Percentiles rank a stretch among this genome's conserved stretches.
These are phyloP conservation scores for Carex arenaria DNA, from an alignment of 202 grass and related monocot genomes.

Conservation along the genomic window DNA sequence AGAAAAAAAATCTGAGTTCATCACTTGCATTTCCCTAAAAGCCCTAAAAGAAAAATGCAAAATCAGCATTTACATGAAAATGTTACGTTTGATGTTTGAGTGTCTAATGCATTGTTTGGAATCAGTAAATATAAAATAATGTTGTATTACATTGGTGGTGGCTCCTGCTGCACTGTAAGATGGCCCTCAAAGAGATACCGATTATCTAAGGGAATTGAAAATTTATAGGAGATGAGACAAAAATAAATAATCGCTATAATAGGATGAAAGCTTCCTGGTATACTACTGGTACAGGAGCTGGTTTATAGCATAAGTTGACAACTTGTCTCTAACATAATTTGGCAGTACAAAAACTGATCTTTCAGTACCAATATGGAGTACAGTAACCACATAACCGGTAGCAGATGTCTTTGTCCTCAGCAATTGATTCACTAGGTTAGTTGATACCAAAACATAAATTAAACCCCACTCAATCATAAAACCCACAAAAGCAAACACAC, in stretches of 20 bases:
- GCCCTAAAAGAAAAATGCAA: too few species aligned
- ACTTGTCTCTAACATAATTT: not conserved
- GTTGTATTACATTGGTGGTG: too few species aligned
- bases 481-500: not conserved
- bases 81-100: too few species aligned
- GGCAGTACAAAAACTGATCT: not conserved
- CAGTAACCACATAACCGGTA: not conserved
- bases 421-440: not conserved
- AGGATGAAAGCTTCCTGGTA: not conserved
- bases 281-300: not conserved
- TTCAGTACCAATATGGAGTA: not conserved
- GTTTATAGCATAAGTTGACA: not conserved
- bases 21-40: too few species aligned
- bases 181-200: constrained; percentile 95
- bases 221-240: not conserved
- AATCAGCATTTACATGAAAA: too few species aligned
- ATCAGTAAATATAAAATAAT: too few species aligned
- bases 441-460: not conserved
- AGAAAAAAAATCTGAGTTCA: too few species aligned
- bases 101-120: too few species aligned
- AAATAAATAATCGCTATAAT: constrained; percentile 2
- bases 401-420: not conserved
- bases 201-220: constrained; percentile 44
- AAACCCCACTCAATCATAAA: not conserved
- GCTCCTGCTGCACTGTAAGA: constrained; percentile 75